Evolutionary conservation across 2,329 filamentous ascomycete genomes (phyloP), one percentile per base, ranked within the genome.

Genomic region (Coniochaeta ligniaria): DNA sequence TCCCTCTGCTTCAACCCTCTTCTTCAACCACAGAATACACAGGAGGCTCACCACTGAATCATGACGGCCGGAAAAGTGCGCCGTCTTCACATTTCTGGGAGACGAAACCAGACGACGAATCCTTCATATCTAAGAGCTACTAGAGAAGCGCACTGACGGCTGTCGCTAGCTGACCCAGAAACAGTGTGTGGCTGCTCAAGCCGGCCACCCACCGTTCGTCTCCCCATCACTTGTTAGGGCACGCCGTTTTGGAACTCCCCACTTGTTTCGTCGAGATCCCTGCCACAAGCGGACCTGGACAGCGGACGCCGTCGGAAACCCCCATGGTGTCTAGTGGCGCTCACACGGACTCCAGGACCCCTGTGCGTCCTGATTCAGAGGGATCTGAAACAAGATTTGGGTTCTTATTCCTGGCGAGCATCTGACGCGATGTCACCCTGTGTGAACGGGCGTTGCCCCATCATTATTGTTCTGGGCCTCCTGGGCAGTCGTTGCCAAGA

Each of bases 301-400:
- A 3, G 17, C 20, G 47, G 47, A 28, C 47, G 16, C 47, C 20
- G n/a, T 52, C 54, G 35, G 54, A 38, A 38, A 57, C 33, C 31
- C 31, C 28, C 54, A 57, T 57, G 28, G 54, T 22, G 31, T 24
- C 38, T n/a, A n/a, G n/a, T n/a, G n/a, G 22, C 54, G 22, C 16
- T 17, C 47, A 52, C 47, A 52, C 47, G 47, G 47, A 52, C 54
- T 35, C 12, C 54, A 24, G 35, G 33, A 35, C 33, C 54, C 54
- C 17, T 57, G 31, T 36, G 17, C 31, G 20, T 38, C 31, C 8
- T 57, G 31, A 35, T 24, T 35, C 52, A 35, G 28, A 33, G 26
- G 33, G 33, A 56, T 57, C 54, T 57, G 54, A 57, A 57, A 57
- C 54, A 57, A 43, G 56, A 58, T 58, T 58, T 58, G 38, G 56